A percentile compares a stretch with the other conserved stretches of the same genome.
These are phyloP conservation scores for Ophiocordyceps camponoti-floridani DNA, from an alignment of 2,329 filamentous ascomycete genomes.

Conservation along the genomic window DNA sequence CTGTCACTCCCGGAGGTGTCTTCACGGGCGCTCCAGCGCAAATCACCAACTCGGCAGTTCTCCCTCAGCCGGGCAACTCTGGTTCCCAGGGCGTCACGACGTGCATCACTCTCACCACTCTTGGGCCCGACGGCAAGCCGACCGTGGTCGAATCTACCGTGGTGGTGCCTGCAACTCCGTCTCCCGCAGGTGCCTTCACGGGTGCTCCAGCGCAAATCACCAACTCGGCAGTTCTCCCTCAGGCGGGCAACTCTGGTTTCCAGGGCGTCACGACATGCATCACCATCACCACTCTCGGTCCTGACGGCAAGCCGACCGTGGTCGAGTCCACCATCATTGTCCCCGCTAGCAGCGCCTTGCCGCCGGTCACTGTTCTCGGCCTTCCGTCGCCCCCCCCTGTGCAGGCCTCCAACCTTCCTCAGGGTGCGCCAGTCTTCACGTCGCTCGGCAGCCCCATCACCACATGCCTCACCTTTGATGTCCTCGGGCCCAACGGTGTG, in stretches of 20 bases:
- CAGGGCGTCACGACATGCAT: conserved; percentile 12
- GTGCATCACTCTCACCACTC: conserved; percentile 12
- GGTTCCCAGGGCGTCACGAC: conserved; percentile 7
- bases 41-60: conserved; percentile 4
- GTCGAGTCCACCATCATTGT: conserved; percentile 15
- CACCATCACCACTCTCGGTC: conserved; percentile 9
- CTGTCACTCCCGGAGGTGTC: conserved; percentile 4
- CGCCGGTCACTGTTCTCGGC: conserved; percentile 5
- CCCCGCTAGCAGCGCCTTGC: conserved; percentile 6
- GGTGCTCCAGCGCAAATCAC: conserved; percentile 8
- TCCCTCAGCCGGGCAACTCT: background rate
- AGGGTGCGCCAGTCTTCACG: conserved; percentile 5
- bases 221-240: conserved; percentile 1
- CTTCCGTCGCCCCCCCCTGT: conserved; percentile 5
- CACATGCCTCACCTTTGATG: conserved; percentile 12
- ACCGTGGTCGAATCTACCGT: conserved; percentile 17
- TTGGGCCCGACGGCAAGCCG: conserved; percentile 7
- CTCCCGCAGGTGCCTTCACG: conserved; percentile 7
- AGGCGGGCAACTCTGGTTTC: background rate
- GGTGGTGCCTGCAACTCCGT: conserved; percentile 6
- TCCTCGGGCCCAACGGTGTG: conserved; percentile 14
- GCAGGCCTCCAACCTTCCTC: conserved; percentile 4
- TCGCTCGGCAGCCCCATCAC: conserved; percentile 7
- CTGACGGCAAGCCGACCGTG: conserved; percentile 11
- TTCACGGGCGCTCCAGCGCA: conserved; percentile 8